Evolutionary conservation across 176 grass and related monocot species (phyloP).

Genomic region (Rhynchospora breviuscula): DNA sequence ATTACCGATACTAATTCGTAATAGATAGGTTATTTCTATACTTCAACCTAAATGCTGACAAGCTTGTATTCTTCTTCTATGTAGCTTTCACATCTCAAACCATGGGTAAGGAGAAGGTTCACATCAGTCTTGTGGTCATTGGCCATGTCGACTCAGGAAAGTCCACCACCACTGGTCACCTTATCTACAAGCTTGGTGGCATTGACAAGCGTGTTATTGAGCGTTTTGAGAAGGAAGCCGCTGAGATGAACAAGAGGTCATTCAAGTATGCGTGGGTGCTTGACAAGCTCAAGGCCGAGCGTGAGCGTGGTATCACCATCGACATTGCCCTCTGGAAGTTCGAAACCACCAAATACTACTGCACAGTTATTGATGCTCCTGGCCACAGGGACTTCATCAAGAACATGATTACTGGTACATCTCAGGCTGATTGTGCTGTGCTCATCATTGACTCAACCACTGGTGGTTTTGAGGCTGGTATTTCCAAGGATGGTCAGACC

Average conservation of each 20-base stretch:
- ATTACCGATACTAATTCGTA: background rate
- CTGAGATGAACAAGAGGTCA: slow-evolving; percentile 50
- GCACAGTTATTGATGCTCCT: slow-evolving; percentile 44
- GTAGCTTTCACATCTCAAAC: background rate
- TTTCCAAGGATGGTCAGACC: slow-evolving; percentile 46
- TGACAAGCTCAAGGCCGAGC: slow-evolving; percentile 44
- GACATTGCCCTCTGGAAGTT: slow-evolving; percentile 47
- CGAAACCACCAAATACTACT: slow-evolving; percentile 44
- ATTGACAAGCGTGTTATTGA: slow-evolving; percentile 48
- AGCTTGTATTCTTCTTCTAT: background rate
- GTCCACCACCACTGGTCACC: slow-evolving; percentile 37
- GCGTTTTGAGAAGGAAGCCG: slow-evolving; percentile 42
- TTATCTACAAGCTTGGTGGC: slow-evolving; percentile 40
- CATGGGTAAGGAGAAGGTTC: slow-evolving; percentile 42
- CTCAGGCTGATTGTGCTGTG: slow-evolving; percentile 42
- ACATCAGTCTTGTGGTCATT: slow-evolving; percentile 39
- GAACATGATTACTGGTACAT: slow-evolving; percentile 48
- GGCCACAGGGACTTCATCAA: slow-evolving; percentile 43
- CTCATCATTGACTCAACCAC: slow-evolving; percentile 45
- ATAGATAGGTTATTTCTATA: background rate
- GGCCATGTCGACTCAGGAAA: slow-evolving; percentile 40
- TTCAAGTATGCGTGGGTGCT: slow-evolving; percentile 48
- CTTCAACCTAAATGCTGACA: background rate
- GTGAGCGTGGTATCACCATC: slow-evolving; percentile 40
- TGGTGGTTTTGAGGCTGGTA: slow-evolving; percentile 44